phyloP scores from a whole-genome alignment of 495 filamentous ascomycete species.

The Neurospora sp. region DNA sequence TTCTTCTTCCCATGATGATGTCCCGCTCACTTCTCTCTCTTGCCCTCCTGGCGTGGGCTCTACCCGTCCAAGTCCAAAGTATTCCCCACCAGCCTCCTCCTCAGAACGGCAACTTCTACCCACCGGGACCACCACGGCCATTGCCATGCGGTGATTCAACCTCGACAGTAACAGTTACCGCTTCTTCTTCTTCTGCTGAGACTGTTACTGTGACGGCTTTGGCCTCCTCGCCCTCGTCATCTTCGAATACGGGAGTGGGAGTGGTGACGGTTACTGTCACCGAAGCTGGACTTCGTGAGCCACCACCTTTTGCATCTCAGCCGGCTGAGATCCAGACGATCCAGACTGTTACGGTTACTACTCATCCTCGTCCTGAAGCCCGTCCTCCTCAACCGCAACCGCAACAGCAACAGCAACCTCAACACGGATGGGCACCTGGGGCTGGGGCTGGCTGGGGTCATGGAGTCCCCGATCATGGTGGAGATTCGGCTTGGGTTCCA shows the following conservation, averaged over 20 bases:
- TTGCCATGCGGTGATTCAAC: background rate
- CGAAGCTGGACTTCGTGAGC: background rate
- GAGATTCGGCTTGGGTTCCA: background rate
- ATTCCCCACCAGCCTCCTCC: background rate
- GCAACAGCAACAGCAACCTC: background rate
- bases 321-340: background rate
- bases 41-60: background rate
- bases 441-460: background rate
- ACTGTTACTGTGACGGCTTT: background rate
- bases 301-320: background rate
- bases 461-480: background rate
- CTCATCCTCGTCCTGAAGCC: background rate
- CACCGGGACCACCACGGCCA: background rate
- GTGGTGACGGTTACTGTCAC: background rate
- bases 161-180: slow-evolving; percentile 4
- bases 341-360: background rate
- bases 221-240: background rate
- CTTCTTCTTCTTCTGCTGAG: background rate
- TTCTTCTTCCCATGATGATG: background rate
- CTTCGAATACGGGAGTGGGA: background rate
- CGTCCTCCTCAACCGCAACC: background rate
- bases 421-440: background rate
- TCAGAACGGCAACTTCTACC: background rate
- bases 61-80: background rate
- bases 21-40: background rate